A percentile compares a stretch with the other conserved stretches of the same genome.
Evolutionary conservation across 495 filamentous ascomycete species (phyloP).

Genomic region (Aspergillus coremiiformis): DNA sequence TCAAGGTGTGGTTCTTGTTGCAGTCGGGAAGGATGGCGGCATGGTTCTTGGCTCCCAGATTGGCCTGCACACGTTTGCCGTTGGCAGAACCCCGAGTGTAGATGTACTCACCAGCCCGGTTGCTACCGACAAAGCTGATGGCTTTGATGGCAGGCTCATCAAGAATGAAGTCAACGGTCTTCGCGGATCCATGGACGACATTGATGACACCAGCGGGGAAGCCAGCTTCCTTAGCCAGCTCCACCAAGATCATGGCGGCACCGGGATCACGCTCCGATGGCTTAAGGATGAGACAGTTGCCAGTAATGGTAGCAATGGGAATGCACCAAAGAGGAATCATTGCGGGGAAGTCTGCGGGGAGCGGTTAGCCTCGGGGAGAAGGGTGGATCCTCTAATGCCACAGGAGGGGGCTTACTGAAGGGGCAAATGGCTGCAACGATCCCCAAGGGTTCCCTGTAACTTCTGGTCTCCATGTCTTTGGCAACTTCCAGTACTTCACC

Average conservation of each 20-base stretch:
- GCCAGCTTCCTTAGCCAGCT: slow-evolving; percentile 83
- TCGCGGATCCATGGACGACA: slow-evolving; percentile 83
- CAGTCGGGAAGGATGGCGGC: slow-evolving; percentile 90
- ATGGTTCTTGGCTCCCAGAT: slow-evolving; percentile 98
- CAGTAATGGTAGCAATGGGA: slow-evolving; percentile 87
- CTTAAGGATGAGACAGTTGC: slow-evolving; percentile 92
- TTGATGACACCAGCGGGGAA: slow-evolving; percentile 94
- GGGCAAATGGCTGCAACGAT: slow-evolving; percentile 97
- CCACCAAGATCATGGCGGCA: slow-evolving; percentile 94
- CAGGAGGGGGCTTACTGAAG: slow-evolving; percentile 63
- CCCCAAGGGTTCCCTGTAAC: slow-evolving; percentile 86
- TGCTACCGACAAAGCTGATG: slow-evolving; percentile 94
- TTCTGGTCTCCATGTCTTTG: slow-evolving; percentile 98
- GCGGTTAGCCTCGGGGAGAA: slow-evolving; percentile 9
- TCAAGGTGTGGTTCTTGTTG: slow-evolving; percentile 73
- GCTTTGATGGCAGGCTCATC: slow-evolving; percentile 96
- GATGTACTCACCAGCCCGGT: slow-evolving; percentile 97
- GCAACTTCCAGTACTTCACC: slow-evolving; percentile 94
- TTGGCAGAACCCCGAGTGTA: slow-evolving; percentile 84
- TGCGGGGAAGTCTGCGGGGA: slow-evolving; percentile 78
- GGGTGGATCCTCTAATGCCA: neutral
- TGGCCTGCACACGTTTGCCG: slow-evolving; percentile 92
- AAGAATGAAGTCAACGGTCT: slow-evolving; percentile 94
- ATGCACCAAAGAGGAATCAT: slow-evolving; percentile 99
- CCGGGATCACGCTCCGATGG: slow-evolving; percentile 98